Conservation (phyloP, 2,329 filamentous ascomycete genomes). For the Fusarium buharicum region DNA sequence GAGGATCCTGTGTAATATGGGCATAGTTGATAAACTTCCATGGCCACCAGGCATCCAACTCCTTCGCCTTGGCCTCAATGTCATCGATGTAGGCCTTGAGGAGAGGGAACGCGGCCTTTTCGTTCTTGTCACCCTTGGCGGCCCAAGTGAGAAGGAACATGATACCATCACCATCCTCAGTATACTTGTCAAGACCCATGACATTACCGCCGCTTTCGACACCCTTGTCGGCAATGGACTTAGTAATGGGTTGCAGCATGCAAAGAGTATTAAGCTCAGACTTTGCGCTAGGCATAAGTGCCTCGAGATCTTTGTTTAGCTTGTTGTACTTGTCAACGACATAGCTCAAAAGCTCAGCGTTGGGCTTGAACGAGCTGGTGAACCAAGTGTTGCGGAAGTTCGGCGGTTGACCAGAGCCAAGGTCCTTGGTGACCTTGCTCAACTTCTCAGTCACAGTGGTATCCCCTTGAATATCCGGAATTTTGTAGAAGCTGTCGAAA, state of each 20-base stretch:
- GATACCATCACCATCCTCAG: conserved; percentile 44
- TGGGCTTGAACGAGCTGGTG: conserved; percentile 51
- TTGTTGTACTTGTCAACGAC: conserved; percentile 47
- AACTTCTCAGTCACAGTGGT: conserved; percentile 45
- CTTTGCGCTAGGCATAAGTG: conserved; percentile 35
- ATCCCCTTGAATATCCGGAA: conserved; percentile 41
- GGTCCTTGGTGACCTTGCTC: conserved; percentile 46
- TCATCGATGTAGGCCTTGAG: conserved; percentile 50
- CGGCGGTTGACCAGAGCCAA: conserved; percentile 45
- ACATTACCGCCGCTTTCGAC: conserved; percentile 49
- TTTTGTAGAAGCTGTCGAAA: conserved; percentile 46
- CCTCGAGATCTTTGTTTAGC: conserved; percentile 45
- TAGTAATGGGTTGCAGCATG: conserved; percentile 50
- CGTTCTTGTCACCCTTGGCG: conserved; percentile 49
- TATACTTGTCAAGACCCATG: conserved; percentile 49
- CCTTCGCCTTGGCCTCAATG: conserved; percentile 43
- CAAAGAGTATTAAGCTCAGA: conserved; percentile 47
- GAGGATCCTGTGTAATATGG: conserved; percentile 51
- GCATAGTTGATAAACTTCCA: conserved; percentile 60
- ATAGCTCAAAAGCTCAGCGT: conserved; percentile 49
- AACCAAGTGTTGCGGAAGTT: conserved; percentile 52
- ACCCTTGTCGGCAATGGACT: conserved; percentile 47
- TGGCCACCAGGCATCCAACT: conserved; percentile 42
- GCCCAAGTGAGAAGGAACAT: conserved; percentile 49
- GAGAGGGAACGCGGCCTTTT: conserved; percentile 50